A percentile compares a stretch with the other conserved stretches of the same genome.
Conservation (phyloP, 2,329 filamentous ascomycete genomes). For the Neoarthrinium moseri region DNA sequence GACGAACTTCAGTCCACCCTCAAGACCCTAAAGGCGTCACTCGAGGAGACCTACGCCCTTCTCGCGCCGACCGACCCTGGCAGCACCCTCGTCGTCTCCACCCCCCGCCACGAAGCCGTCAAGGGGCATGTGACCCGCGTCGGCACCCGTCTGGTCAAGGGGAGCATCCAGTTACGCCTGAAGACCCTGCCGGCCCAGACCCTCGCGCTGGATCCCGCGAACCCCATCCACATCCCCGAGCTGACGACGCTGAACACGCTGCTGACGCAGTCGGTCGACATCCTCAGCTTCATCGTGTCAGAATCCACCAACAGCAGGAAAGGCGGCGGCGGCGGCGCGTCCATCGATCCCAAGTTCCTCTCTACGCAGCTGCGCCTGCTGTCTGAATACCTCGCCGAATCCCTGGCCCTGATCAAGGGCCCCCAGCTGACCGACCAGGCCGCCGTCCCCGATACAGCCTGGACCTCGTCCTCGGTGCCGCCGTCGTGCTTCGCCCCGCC, state of each 20-base stretch:
- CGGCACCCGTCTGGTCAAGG: conserved; percentile 88
- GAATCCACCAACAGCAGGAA: conserved; percentile 52
- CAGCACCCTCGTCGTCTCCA: conserved; percentile 86
- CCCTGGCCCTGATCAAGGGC: conserved; percentile 56
- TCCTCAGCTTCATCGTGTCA: conserved; percentile 75
- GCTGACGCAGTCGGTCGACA: conserved; percentile 79
- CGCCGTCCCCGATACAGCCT: conserved; percentile 14
- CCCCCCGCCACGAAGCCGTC: conserved; percentile 80
- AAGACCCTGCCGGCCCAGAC: conserved; percentile 60
- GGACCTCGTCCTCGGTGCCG: conserved; percentile 29
- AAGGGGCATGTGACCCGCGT: conserved; percentile 92
- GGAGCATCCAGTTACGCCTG: conserved; percentile 76
- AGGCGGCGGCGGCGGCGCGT: conserved; percentile 40
- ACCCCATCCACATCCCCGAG: conserved; percentile 62
- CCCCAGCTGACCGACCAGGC: conserved; percentile 37
- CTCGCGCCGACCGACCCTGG: conserved; percentile 82
- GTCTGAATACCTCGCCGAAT: conserved; percentile 51
- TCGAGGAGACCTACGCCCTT: conserved; percentile 86
- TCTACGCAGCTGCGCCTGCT: conserved; percentile 56
- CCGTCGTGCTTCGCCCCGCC: conserved; percentile 26
- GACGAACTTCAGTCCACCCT: conserved; percentile 48
- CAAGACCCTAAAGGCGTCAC: conserved; percentile 56
- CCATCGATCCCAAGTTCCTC: conserved; percentile 50
- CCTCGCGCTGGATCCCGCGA: conserved; percentile 45
- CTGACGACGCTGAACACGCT: conserved; percentile 72